These are phyloP conservation scores for Termitomyces bulborhizus DNA, from an alignment of 768 basidiomycete species.

Conservation along the genomic window DNA sequence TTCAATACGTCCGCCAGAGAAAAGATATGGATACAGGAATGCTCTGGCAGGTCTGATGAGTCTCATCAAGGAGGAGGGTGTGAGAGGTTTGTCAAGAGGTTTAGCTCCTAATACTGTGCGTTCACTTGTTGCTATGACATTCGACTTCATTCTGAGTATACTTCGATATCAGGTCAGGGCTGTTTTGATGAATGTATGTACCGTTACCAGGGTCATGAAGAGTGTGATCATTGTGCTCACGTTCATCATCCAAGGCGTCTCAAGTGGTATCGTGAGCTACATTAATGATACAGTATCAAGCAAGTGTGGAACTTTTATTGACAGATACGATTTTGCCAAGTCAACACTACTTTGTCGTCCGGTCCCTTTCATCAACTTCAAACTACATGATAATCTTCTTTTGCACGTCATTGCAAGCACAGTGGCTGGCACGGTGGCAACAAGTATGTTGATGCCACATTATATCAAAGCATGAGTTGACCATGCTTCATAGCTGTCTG, in stretches of 20 bases:
- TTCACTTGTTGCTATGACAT: conserved; percentile 8
- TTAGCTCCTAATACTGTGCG: conserved; percentile 73
- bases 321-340: conserved; percentile 78
- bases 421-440: conserved; percentile 70
- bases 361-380: conserved; percentile 51
- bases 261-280: conserved; percentile 77
- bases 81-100: conserved; percentile 64
- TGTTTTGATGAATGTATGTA: conserved; percentile 14
- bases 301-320: not conserved
- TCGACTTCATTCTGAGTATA: conserved; percentile 7
- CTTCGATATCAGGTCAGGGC: conserved; percentile 9
- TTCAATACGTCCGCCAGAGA: conserved; percentile 63
- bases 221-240: conserved; percentile 2
- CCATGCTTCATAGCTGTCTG: conserved; percentile 51
- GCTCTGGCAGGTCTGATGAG: conserved; percentile 65
- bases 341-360: conserved; percentile 42
- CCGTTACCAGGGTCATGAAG: not conserved
- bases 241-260: conserved; percentile 43
- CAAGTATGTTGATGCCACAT: conserved; percentile 42
- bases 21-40: conserved; percentile 74
- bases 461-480: not conserved
- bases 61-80: conserved; percentile 65
- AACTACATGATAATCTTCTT: conserved; percentile 57
- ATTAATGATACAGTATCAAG: not conserved
- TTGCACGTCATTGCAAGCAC: conserved; percentile 66